phyloP scores from a whole-genome alignment of 2,329 filamentous ascomycete genomes.

The Alternaria triticimaculans region DNA sequence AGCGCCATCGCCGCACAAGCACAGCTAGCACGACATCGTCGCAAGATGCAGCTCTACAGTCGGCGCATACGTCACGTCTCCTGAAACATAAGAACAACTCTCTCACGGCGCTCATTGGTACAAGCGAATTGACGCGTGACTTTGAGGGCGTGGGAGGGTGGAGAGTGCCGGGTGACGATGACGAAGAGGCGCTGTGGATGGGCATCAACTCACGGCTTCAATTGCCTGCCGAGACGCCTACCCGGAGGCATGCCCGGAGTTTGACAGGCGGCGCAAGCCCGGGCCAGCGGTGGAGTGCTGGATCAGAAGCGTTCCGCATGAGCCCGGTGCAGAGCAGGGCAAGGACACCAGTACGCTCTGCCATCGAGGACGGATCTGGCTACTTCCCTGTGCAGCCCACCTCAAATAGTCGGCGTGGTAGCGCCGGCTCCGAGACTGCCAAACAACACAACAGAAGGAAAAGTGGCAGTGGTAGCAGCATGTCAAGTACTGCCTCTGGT shows the following conservation, averaged over 20 bases:
- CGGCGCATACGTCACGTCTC: constrained; percentile 22
- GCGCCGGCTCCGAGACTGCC: constrained; percentile 28
- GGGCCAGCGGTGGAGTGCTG: constrained; percentile 35
- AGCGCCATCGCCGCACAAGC: constrained; percentile 34
- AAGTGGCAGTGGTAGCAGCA: constrained; percentile 35
- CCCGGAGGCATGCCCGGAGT: constrained; percentile 39
- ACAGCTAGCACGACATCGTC: constrained; percentile 27
- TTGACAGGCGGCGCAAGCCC: constrained; percentile 42
- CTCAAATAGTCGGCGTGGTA: constrained; percentile 19
- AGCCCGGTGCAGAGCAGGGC: constrained; percentile 47
- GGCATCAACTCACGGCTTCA: constrained; percentile 52
- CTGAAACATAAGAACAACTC: constrained; percentile 40
- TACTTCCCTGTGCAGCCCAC: constrained; percentile 39
- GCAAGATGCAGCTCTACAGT: constrained; percentile 24
- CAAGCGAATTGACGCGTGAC: constrained; percentile 45
- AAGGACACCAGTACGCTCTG: constrained; percentile 40
- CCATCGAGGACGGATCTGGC: constrained; percentile 21
- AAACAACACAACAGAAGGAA: constrained; percentile 33
- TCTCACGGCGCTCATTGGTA: constrained; percentile 44
- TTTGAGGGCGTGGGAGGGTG: constrained; percentile 55
- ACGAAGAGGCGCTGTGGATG: constrained; percentile 55
- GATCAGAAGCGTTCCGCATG: constrained; percentile 46
- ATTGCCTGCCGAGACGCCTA: constrained; percentile 42
- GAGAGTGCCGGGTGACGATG: constrained; percentile 46
- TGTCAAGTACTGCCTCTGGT: constrained; percentile 21